These are phyloP conservation scores for Pichia nanzhaoensis DNA, from an alignment of 805 yeast species.

Conservation along the genomic window DNA sequence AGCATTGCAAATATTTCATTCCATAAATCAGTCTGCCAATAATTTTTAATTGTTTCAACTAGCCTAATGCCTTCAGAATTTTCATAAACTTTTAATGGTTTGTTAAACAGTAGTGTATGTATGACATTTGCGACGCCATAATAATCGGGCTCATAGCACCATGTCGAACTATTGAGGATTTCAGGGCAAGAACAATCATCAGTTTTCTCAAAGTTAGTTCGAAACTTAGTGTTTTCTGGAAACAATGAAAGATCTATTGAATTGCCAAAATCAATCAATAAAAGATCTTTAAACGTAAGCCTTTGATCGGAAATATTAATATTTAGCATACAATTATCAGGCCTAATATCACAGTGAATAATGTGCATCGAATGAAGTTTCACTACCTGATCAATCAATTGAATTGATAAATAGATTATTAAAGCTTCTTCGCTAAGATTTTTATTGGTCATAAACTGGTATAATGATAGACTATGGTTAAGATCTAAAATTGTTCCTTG, in stretches of 20 bases:
- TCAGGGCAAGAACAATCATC: constrained; percentile 64
- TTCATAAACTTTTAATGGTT: constrained; percentile 39
- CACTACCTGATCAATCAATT: constrained; percentile 54
- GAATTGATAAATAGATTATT: constrained; percentile 56
- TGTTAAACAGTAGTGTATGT: constrained; percentile 69
- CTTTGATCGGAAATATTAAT: constrained; percentile 28
- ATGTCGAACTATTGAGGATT: constrained; percentile 50
- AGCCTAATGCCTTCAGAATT: constrained; percentile 29
- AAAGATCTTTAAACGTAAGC: constrained; percentile 18
- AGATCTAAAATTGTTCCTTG: constrained; percentile 74
- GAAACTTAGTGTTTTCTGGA: constrained; percentile 44
- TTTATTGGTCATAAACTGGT: constrained; percentile 20
- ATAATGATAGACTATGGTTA: constrained; percentile 38
- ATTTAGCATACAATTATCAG: constrained; percentile 79
- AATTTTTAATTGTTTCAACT: constrained; percentile 49
- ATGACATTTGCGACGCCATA: constrained; percentile 73
- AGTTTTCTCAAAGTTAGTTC: constrained; percentile 53
- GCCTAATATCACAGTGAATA: constrained; percentile 79
- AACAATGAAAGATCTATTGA: constrained; percentile 64
- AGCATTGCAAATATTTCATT: constrained; percentile 51
- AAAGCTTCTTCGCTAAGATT: constrained; percentile 51
- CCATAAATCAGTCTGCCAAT: constrained; percentile 78
- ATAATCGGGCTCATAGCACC: constrained; percentile 81
- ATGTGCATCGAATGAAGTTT: constrained; percentile 58
- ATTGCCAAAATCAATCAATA: constrained; percentile 73